phyloP scores from a whole-genome alignment of 805 yeast species.

The Tetrapisispora iriomotensis region DNA sequence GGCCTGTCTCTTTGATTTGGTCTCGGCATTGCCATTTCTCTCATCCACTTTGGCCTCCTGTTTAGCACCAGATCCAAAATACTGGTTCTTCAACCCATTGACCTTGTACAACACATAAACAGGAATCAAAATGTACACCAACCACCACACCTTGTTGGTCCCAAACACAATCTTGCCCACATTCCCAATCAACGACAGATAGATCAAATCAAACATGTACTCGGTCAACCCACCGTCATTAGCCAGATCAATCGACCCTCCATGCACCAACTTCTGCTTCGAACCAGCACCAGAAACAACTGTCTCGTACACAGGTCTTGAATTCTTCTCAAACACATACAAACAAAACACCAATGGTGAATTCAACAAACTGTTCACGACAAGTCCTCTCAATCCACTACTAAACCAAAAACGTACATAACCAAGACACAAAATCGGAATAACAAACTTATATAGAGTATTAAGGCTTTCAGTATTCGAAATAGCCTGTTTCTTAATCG shows the following conservation, averaged over 20 bases:
- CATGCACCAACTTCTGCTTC: slow-evolving; percentile 30
- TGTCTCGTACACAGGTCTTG: slow-evolving; percentile 38
- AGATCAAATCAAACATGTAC: slow-evolving; percentile 46
- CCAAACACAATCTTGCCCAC: slow-evolving; percentile 36
- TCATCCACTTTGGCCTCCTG: neutral
- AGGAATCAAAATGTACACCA: slow-evolving; percentile 26
- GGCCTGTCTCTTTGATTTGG: slow-evolving; percentile 34
- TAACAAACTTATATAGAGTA: slow-evolving; percentile 18
- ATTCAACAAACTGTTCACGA: slow-evolving; percentile 20
- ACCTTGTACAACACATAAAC: slow-evolving; percentile 39
- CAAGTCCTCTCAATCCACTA: slow-evolving; percentile 9
- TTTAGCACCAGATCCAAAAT: slow-evolving; percentile 13
- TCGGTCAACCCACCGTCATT: slow-evolving; percentile 40
- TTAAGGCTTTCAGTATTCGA: slow-evolving; percentile 14
- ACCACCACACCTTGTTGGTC: slow-evolving; percentile 39
- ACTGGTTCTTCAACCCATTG: slow-evolving; percentile 13
- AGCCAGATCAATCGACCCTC: slow-evolving; percentile 39
- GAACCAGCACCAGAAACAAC: neutral
- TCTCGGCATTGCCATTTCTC: neutral
- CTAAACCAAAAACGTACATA: slow-evolving; percentile 31
- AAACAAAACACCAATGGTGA: slow-evolving; percentile 32
- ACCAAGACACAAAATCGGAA: slow-evolving; percentile 23
- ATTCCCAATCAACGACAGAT: slow-evolving; percentile 42
- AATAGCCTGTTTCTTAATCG: slow-evolving; percentile 43
- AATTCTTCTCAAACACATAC: slow-evolving; percentile 38